Conservation (phyloP, 2,329 filamentous ascomycete species). For the Thelonectria discophora region DNA sequence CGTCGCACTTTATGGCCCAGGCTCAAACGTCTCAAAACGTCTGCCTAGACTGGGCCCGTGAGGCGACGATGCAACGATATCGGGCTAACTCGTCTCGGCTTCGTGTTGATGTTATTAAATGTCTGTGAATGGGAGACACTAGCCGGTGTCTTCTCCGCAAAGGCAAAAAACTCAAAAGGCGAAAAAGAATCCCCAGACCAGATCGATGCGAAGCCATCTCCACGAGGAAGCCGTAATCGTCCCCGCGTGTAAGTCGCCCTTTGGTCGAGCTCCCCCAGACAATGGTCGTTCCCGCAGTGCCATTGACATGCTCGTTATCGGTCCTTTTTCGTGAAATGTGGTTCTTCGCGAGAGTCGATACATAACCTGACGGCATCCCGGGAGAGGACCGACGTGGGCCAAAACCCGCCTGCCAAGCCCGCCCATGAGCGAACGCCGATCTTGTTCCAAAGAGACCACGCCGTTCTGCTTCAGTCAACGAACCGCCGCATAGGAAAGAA, state of each 20-base stretch:
- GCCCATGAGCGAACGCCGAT: not conserved
- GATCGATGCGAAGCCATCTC: not conserved
- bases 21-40: not conserved
- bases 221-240: not conserved
- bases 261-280: not conserved
- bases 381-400: not conserved
- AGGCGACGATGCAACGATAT: not conserved
- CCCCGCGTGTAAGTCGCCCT: not conserved
- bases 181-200: not conserved
- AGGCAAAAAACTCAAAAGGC: not conserved
- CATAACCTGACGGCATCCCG: slow-evolving; percentile 11
- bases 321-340: slow-evolving; percentile 14
- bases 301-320: slow-evolving; percentile 9
- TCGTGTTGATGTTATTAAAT: not conserved
- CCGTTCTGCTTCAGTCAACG: not conserved
- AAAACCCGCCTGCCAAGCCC: not conserved
- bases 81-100: not conserved
- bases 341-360: not conserved
- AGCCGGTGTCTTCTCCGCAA: not conserved
- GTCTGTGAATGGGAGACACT: not conserved
- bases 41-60: not conserved
- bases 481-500: not conserved
- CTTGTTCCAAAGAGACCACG: not conserved
- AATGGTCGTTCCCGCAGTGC: not conserved
- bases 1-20: not conserved